phyloP scores from a whole-genome alignment of 164 flowering plant species.

The Stephania yunnanensis region DNA sequence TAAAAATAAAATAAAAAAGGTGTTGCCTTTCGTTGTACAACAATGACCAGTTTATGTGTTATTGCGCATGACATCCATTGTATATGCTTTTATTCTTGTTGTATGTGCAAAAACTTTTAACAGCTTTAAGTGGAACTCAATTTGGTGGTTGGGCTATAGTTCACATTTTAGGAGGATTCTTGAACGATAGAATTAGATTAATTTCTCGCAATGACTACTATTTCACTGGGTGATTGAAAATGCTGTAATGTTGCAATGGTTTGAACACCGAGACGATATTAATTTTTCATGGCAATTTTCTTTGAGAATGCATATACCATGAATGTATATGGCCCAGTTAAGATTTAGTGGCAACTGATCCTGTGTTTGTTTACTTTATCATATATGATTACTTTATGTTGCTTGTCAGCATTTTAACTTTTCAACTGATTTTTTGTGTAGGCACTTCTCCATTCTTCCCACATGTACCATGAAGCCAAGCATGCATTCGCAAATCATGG shows the following conservation, averaged over 20 bases:
- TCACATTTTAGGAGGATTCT: neutral
- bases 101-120: too few species aligned
- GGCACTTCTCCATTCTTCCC: conserved; percentile 96
- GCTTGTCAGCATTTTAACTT: neutral
- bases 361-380: neutral
- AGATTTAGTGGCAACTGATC: neutral
- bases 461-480: conserved; percentile 90
- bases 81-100: too few species aligned
- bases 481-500: conserved; percentile 81
- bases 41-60: too few species aligned
- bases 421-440: conserved; percentile 1
- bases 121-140: neutral
- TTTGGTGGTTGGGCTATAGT: neutral
- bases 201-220: neutral
- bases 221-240: neutral
- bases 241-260: neutral
- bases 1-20: too few species aligned
- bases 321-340: neutral
- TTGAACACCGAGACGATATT: neutral
- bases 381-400: neutral
- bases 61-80: too few species aligned
- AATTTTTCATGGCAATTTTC: neutral
- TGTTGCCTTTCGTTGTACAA: neutral
- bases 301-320: neutral
- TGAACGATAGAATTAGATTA: neutral